Evolutionary conservation across 2,329 filamentous ascomycete genomes (phyloP), one percentile per base, ranked within the genome.

Genomic region (Epichloe baconii): DNA sequence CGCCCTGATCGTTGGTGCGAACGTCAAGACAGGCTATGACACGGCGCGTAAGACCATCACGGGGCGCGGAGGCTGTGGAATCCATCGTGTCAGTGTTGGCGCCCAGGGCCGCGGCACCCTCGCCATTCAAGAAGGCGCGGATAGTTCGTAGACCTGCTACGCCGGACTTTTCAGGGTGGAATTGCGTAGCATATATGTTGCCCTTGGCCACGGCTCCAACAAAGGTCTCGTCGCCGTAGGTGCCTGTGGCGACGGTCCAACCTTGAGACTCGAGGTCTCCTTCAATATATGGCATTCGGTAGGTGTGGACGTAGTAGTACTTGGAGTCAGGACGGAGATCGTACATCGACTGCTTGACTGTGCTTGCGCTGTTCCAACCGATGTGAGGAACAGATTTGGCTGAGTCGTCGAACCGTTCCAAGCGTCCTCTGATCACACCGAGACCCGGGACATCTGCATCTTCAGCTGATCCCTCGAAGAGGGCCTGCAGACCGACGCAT

Each of bases 221-320:
- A 63, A 98, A 98, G 38, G 85, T 85, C 70, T 98, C 89, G 14
- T 78, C 73, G 35, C 90, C 90, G 66, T 98, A 98, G 15, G 79
- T 82, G 17, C 84, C 90, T 3, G 87, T 95, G 1, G 93, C 93
- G n/a, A 97, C 85, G 8, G 82, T 80, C 91, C 93, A 98, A 26
- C 91, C 93, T 36, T 85, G 77, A 51, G 74, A 74, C 68, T 96
- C 89, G 12, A 96, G 75, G 57, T 84, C 76, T 37, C 85, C 87
- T 44, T 78, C 69, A 49, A 71, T 70, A 66, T 96, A 95, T 3
- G 84, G 84, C 26, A 82, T 83, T 52, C 89, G 90, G 70, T 93
- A 98, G 2, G 88, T 90, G 74, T 98, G 93, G 52, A 98, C 91
- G 64, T 98, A 98, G 72, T 98, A 98, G 74, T 98, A 98, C 68